A percentile compares a stretch with the other conserved stretches of the same genome.
Conservation (phyloP, 2,329 filamentous ascomycete species). For the Alternaria infectoria region DNA sequence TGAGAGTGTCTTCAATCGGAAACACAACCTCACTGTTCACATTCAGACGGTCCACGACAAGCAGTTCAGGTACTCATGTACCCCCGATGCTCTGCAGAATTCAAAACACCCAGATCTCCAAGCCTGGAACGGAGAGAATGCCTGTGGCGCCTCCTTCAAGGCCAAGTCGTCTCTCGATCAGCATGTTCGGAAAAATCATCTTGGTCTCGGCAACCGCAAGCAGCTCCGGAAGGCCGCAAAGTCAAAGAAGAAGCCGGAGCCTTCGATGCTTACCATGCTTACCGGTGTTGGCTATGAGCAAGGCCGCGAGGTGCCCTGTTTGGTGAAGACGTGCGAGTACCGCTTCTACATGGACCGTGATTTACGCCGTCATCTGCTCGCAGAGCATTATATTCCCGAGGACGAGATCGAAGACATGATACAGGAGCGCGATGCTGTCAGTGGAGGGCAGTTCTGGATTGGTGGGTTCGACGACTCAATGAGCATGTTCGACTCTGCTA, state of each 20-base stretch:
- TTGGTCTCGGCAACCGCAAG: conserved; percentile 62
- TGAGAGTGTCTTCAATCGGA: conserved; percentile 77
- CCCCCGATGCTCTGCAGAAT: conserved; percentile 66
- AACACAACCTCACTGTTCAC: conserved; percentile 82
- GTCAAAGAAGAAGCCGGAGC: conserved; percentile 42
- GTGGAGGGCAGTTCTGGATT: conserved; percentile 56
- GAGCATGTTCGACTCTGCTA: conserved; percentile 28
- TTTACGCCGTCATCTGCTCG: conserved; percentile 60
- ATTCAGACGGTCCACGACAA: conserved; percentile 79
- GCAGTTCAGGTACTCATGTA: conserved; percentile 77
- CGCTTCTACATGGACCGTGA: conserved; percentile 65
- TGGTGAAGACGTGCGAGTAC: conserved; percentile 57
- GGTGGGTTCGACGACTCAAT: conserved; percentile 44
- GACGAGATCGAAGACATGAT: conserved; percentile 48
- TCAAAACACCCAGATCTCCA: conserved; percentile 61
- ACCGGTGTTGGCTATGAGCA: conserved; percentile 63
- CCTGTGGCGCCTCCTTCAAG: conserved; percentile 77
- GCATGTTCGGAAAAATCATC: conserved; percentile 82
- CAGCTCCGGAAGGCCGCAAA: conserved; percentile 44
- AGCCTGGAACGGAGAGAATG: conserved; percentile 69
- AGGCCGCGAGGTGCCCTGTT: conserved; percentile 59
- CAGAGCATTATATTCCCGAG: conserved; percentile 50
- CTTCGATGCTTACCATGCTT: conserved; percentile 53
- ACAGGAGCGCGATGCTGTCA: conserved; percentile 48
- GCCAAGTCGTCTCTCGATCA: conserved; percentile 82